Conservation (phyloP, 2,329 filamentous ascomycete genomes). For the Dryadomyces quercus-mongolicae region DNA sequence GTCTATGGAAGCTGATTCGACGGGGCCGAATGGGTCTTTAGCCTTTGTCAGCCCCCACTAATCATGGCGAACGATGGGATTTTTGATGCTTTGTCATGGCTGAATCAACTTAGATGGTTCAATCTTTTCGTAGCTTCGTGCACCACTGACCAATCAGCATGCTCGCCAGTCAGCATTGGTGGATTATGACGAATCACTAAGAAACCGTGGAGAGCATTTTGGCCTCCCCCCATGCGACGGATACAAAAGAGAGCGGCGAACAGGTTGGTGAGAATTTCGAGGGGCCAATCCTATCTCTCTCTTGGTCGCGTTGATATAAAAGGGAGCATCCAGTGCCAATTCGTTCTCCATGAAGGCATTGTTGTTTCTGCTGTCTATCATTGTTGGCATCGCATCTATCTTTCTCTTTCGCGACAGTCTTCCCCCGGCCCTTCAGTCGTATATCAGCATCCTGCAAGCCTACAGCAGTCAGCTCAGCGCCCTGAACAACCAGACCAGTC, state of each 20-base stretch:
- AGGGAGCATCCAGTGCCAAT: background rate
- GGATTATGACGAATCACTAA: conserved; percentile 6
- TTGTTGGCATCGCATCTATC: conserved; percentile 25
- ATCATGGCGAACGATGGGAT: background rate
- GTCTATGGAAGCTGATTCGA: background rate
- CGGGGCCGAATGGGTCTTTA: background rate
- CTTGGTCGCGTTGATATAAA: background rate
- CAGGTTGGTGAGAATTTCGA: conserved; percentile 2
- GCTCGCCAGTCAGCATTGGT: conserved; percentile 3
- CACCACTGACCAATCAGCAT: background rate
- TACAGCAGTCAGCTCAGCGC: background rate
- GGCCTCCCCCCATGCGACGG: background rate
- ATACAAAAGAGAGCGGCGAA: background rate
- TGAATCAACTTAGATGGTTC: conserved; percentile 5
- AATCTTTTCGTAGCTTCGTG: too few relatives aligned
- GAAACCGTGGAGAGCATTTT: background rate
- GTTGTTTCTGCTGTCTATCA: conserved; percentile 23
- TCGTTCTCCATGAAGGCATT: conserved; percentile 22
- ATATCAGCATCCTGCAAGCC: conserved; percentile 15
- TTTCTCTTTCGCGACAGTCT: conserved; percentile 6
- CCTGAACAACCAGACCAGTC: too few relatives aligned
- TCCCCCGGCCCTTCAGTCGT: conserved; percentile 17
- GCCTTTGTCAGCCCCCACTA: background rate
- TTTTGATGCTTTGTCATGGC: conserved; percentile 10
- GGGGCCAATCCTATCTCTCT: background rate